phyloP scores from a whole-genome alignment of 805 yeast genomes.

The Diddensiella caesifluorescens region DNA sequence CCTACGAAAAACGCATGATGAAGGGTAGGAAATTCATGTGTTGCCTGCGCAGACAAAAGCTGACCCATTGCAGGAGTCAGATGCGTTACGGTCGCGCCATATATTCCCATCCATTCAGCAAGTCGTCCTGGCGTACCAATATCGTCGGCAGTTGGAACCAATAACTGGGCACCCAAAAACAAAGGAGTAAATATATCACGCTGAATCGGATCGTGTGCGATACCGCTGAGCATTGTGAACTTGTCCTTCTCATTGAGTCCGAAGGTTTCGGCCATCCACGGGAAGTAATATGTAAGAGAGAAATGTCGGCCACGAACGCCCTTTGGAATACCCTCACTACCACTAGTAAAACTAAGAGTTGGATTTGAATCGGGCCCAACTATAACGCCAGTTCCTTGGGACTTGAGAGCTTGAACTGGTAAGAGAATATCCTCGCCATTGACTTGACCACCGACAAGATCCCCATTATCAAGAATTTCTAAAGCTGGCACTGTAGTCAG shows the following conservation, averaged over 20 bases:
- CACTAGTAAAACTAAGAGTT: slow-evolving; percentile 92
- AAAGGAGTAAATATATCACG: slow-evolving; percentile 98
- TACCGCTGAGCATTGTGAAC: slow-evolving; percentile 97
- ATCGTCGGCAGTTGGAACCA: slow-evolving; percentile 94
- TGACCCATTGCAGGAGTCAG: slow-evolving; percentile 99
- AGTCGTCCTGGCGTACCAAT: slow-evolving; percentile 97
- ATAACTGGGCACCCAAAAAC: slow-evolving; percentile 86
- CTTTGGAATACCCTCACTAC: slow-evolving; percentile 97
- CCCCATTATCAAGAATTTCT: slow-evolving; percentile 71
- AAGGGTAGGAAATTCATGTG: slow-evolving; percentile 73
- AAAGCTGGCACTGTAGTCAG: slow-evolving; percentile 70
- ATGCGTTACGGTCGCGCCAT: slow-evolving; percentile 93
- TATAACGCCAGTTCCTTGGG: slow-evolving; percentile 71
- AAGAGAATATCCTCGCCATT: slow-evolving; percentile 46
- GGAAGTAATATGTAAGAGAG: slow-evolving; percentile 94
- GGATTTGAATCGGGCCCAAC: slow-evolving; percentile 99
- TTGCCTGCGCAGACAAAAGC: slow-evolving; percentile 89
- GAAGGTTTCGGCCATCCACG: slow-evolving; percentile 94
- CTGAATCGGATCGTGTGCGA: slow-evolving; percentile 99
- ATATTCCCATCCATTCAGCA: slow-evolving; percentile 94
- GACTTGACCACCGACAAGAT: slow-evolving; percentile 45
- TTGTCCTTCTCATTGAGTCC: slow-evolving; percentile 71
- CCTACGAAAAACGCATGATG: slow-evolving; percentile 99
- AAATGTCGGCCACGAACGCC: slow-evolving; percentile 98
- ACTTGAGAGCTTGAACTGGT: slow-evolving; percentile 41